phyloP scores from a whole-genome alignment of 176 grass and related monocot genomes.

The Bromus sterilis region DNA sequence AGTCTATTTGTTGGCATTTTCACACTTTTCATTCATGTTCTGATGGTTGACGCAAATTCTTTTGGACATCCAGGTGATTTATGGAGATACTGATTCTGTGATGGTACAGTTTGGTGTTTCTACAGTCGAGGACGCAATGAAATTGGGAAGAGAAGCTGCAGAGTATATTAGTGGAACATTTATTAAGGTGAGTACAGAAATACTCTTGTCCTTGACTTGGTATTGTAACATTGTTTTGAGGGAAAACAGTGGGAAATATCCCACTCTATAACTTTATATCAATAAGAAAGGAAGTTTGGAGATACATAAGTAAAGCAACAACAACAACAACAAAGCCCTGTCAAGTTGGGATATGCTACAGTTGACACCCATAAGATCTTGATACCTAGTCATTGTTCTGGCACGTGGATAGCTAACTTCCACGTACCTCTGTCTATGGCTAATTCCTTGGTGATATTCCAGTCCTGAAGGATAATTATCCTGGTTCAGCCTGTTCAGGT shows the following conservation, averaged over 20 bases:
- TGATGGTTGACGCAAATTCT: background rate
- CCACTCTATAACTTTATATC: background rate
- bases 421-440: background rate
- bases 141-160: conserved; percentile 96
- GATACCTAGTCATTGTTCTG: background rate
- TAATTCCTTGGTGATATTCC: background rate
- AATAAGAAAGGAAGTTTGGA: background rate
- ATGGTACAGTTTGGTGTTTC: conserved; percentile 97
- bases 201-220: background rate
- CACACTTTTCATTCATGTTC: background rate
- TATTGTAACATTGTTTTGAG: background rate
- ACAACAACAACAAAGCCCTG: background rate
- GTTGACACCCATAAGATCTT: background rate
- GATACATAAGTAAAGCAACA: background rate
- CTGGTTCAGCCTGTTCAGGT: background rate
- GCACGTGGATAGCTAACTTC: background rate
- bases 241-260: background rate
- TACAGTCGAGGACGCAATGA: conserved; percentile 77
- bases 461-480: background rate
- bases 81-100: conserved; percentile 96
- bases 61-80: conserved; percentile 65
- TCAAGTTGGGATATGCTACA: background rate
- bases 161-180: conserved; percentile 89
- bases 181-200: conserved; percentile 59
- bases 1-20: background rate